phyloP scores from a whole-genome alignment of 768 basidiomycete genomes.

The Leccinum boreale region DNA sequence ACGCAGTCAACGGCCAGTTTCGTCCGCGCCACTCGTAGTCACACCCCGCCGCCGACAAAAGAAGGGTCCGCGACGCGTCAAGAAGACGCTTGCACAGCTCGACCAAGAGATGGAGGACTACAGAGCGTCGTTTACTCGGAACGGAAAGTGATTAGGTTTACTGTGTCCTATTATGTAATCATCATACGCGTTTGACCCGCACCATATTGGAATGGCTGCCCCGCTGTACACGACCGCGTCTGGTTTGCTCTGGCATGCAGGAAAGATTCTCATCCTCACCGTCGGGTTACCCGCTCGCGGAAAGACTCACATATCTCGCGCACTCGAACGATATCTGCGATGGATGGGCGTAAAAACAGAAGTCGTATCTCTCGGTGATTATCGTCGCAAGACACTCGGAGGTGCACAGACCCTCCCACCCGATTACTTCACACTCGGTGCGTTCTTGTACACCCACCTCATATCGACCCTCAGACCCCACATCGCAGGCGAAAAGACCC shows the following conservation, averaged over 20 bases:
- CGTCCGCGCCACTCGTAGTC: constrained; percentile 22
- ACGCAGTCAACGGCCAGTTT: constrained; percentile 18
- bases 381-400: constrained; percentile 85
- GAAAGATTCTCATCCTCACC: constrained; percentile 90
- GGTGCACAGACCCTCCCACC: constrained; percentile 82
- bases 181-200: not conserved
- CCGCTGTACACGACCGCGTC: constrained; percentile 92
- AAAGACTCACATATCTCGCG: constrained; percentile 94
- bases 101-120: constrained; percentile 85
- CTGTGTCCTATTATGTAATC: constrained; percentile 20
- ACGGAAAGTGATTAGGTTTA: constrained; percentile 12
- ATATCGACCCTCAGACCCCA: not conserved
- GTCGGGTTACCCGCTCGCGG: constrained; percentile 93
- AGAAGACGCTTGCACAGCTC: constrained; percentile 63
- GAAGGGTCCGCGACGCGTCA: constrained; percentile 73
- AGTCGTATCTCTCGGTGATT: constrained; percentile 94
- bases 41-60: constrained; percentile 47
- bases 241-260: constrained; percentile 85
- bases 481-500: constrained; percentile 66
- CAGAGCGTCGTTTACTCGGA: constrained; percentile 36
- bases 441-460: constrained; percentile 10
- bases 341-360: constrained; percentile 98
- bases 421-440: constrained; percentile 89
- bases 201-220: constrained; percentile 59
- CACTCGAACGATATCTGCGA: constrained; percentile 93